These are phyloP conservation scores for Chalciporus piperatus DNA, from an alignment of 768 basidiomycete species.

Conservation along the genomic window DNA sequence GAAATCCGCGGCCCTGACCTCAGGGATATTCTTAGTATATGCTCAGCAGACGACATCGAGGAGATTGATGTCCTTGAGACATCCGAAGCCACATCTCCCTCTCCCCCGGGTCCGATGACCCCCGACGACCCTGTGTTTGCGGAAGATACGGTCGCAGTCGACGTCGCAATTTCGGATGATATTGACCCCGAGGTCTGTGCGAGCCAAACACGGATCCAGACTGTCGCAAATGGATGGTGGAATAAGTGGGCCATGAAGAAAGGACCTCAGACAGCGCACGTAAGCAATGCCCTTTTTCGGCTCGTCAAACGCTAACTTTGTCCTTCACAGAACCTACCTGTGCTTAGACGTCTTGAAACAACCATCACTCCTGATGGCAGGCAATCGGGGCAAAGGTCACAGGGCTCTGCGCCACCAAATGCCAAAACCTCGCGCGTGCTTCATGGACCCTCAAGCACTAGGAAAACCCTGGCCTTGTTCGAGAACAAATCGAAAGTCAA, in stretches of 20 bases:
- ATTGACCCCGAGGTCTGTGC: conserved; percentile 19
- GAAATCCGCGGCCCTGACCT: conserved; percentile 42
- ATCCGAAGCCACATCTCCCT: conserved; percentile 33
- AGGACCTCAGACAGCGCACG: conserved; percentile 14
- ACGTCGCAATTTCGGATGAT: conserved; percentile 28
- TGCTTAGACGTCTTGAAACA: conserved; percentile 44
- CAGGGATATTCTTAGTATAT: conserved; percentile 41
- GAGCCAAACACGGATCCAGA: conserved; percentile 33
- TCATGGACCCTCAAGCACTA: conserved; percentile 17
- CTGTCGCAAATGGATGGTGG: conserved; percentile 51
- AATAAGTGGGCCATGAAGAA: conserved; percentile 44
- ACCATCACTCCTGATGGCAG: conserved; percentile 45
- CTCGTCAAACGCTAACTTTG: conserved; percentile 9
- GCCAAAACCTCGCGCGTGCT: conserved; percentile 17
- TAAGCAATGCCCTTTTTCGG: conserved; percentile 14
- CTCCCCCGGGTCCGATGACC: conserved; percentile 34
- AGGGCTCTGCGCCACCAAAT: conserved; percentile 26
- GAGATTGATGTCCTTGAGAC: conserved; percentile 23
- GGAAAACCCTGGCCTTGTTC: conserved; percentile 15
- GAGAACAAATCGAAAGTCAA: conserved; percentile 8
- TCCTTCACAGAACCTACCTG: conserved; percentile 28
- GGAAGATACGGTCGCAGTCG: conserved; percentile 6
- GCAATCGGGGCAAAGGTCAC: conserved; percentile 31
- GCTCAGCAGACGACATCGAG: conserved; percentile 46
- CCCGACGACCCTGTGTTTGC: conserved; percentile 22